Conservation (phyloP, 306 rosid genomes). For the Psophocarpus tetragonolobus region DNA sequence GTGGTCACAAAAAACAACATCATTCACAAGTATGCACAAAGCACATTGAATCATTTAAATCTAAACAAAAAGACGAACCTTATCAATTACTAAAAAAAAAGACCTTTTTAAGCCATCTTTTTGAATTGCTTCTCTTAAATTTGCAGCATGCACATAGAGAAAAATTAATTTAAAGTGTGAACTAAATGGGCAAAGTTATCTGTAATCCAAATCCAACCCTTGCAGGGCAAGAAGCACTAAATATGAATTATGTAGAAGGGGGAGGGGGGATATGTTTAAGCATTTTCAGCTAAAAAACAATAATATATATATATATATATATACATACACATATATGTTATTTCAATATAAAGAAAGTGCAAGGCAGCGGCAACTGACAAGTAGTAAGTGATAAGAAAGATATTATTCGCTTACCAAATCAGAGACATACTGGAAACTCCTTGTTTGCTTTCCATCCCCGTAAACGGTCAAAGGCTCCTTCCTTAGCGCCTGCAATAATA, state of each 20-base stretch:
- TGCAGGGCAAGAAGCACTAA: background rate
- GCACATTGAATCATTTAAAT: constrained; percentile 8
- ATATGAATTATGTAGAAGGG: background rate
- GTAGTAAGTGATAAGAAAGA: background rate
- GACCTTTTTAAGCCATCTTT: background rate
- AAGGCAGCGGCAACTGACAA: background rate
- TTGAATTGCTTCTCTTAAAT: constrained; percentile 10
- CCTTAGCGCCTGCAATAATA: constrained; percentile 86
- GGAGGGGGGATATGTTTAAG: background rate
- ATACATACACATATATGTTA: background rate
- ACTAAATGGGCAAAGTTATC: background rate
- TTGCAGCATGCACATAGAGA: constrained; percentile 47
- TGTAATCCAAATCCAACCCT: constrained; percentile 16
- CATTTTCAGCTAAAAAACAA: background rate
- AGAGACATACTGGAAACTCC: constrained; percentile 99
- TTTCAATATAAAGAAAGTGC: constrained; percentile 21
- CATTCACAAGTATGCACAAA: background rate
- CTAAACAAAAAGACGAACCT: background rate
- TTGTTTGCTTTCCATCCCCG: constrained; percentile 98
- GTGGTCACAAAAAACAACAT: constrained; percentile 1
- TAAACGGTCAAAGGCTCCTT: constrained; percentile 96
- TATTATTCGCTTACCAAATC: constrained; percentile 69
- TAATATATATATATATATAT: too few relatives aligned
- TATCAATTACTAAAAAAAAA: background rate
- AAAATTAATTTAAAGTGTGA: background rate